These are phyloP conservation scores for Haberlea rhodopensis DNA, from an alignment of 257 asterid genomes.

Conservation along the genomic window DNA sequence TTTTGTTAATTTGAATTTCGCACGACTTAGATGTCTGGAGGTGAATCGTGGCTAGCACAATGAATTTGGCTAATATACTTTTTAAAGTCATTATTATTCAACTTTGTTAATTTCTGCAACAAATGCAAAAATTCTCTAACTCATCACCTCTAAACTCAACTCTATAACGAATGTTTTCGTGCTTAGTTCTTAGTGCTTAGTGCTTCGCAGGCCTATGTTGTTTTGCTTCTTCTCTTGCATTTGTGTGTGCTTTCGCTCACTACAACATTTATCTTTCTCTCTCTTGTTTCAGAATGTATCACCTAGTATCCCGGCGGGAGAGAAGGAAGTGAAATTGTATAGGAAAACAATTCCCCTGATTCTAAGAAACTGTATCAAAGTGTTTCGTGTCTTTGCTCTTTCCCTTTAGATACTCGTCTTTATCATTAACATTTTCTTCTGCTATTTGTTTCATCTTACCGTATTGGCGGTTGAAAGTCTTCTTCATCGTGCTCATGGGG, in stretches of 20 bases:
- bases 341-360: constrained; percentile 76
- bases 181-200: too few relatives aligned
- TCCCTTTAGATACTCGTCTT: background rate
- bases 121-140: too few relatives aligned
- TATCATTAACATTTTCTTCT: background rate
- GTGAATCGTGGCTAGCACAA: too few relatives aligned
- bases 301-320: constrained; percentile 65
- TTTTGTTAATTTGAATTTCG: background rate
- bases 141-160: too few relatives aligned
- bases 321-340: constrained; percentile 82
- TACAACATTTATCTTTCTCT: constrained; percentile 22
- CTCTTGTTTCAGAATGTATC: constrained; percentile 16
- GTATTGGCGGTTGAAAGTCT: constrained; percentile 42
- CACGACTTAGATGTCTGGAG: too few relatives aligned
- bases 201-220: too few relatives aligned
- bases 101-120: too few relatives aligned
- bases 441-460: constrained; percentile 31
- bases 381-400: constrained; percentile 15
- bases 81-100: too few relatives aligned
- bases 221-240: too few relatives aligned
- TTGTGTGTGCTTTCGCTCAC: too few relatives aligned
- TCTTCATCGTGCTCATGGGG: constrained; percentile 41
- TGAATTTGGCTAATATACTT: too few relatives aligned
- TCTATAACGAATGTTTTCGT: too few relatives aligned
- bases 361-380: constrained; percentile 56